Evolutionary conservation across 2,329 filamentous ascomycete genomes (phyloP).

Genomic region (Pseudogymnoascus sp.): DNA sequence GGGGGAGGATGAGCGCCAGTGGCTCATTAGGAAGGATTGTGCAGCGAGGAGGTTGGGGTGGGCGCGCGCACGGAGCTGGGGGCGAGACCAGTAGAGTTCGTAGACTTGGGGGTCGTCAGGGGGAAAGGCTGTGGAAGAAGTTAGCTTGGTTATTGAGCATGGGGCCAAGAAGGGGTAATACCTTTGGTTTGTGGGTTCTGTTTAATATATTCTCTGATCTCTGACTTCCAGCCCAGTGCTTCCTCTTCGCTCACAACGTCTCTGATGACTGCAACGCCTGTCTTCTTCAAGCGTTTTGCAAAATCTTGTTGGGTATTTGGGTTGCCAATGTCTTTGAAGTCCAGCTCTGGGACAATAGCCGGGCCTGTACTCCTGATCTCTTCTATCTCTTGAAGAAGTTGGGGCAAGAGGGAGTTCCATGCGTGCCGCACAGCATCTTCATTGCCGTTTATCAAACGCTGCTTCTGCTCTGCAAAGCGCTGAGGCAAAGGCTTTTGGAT

Average conservation of each 20-base stretch:
- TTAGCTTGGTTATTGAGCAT: not conserved
- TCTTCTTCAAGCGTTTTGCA: slow-evolving; percentile 17
- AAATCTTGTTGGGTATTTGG: slow-evolving; percentile 14
- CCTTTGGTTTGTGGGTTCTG: slow-evolving; percentile 53
- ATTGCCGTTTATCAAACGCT: slow-evolving; percentile 42
- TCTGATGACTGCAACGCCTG: slow-evolving; percentile 45
- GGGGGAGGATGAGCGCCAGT: slow-evolving; percentile 45
- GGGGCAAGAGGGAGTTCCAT: slow-evolving; percentile 42
- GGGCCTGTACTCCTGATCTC: slow-evolving; percentile 39
- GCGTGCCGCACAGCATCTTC: slow-evolving; percentile 41
- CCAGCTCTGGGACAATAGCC: slow-evolving; percentile 45
- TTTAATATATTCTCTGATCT: slow-evolving; percentile 57
- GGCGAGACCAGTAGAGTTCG: slow-evolving; percentile 67
- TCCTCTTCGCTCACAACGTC: slow-evolving; percentile 57
- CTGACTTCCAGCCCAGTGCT: slow-evolving; percentile 57
- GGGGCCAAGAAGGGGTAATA: not conserved
- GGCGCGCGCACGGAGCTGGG: slow-evolving; percentile 60
- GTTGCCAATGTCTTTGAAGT: slow-evolving; percentile 38
- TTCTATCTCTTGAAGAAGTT: slow-evolving; percentile 42
- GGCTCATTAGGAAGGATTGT: slow-evolving; percentile 54
- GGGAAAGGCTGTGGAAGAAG: slow-evolving; percentile 48
- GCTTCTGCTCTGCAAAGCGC: slow-evolving; percentile 50
- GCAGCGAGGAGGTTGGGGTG: slow-evolving; percentile 57
- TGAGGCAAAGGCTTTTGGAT: slow-evolving; percentile 42
- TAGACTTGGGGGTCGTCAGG: slow-evolving; percentile 61